Conservation (phyloP, 2,329 filamentous ascomycete species). For the Diaporthe vexans region DNA sequence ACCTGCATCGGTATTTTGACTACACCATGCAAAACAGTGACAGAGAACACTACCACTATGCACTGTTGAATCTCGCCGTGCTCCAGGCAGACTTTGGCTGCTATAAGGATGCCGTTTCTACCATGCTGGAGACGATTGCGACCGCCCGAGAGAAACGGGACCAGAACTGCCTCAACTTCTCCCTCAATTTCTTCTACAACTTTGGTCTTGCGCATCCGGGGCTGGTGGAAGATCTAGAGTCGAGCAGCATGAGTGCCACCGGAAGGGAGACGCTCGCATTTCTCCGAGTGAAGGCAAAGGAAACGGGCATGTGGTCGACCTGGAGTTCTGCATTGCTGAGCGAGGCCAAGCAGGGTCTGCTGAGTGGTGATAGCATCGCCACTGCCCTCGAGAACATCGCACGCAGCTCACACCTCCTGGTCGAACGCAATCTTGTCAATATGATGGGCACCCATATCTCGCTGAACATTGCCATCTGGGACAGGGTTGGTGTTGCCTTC, state of each 20-base stretch:
- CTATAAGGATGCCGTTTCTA: conserved; percentile 88
- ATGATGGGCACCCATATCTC: conserved; percentile 82
- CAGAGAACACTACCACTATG: conserved; percentile 92
- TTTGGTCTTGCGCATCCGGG: conserved; percentile 89
- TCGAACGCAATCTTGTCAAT: conserved; percentile 80
- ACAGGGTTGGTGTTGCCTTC: conserved; percentile 75
- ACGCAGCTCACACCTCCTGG: conserved; percentile 85
- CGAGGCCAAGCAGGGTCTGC: conserved; percentile 85
- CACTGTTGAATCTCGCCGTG: conserved; percentile 91
- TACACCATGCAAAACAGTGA: conserved; percentile 92
- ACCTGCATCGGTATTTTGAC: conserved; percentile 94
- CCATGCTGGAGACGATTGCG: conserved; percentile 94
- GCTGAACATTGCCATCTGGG: conserved; percentile 80
- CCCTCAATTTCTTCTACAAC: conserved; percentile 95
- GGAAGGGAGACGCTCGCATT: conserved; percentile 87
- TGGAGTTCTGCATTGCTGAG: conserved; percentile 87
- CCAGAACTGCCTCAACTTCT: conserved; percentile 92
- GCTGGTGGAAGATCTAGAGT: conserved; percentile 78
- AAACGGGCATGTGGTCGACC: conserved; percentile 87
- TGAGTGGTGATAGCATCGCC: conserved; percentile 75
- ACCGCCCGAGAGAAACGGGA: conserved; percentile 96
- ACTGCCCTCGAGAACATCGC: conserved; percentile 81
- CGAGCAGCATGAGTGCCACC: conserved; percentile 80
- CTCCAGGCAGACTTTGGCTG: conserved; percentile 96
- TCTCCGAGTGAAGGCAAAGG: conserved; percentile 87